Evolutionary conservation across 805 yeast genomes (phyloP).

Genomic region (Candida pseudofarinosa): DNA sequence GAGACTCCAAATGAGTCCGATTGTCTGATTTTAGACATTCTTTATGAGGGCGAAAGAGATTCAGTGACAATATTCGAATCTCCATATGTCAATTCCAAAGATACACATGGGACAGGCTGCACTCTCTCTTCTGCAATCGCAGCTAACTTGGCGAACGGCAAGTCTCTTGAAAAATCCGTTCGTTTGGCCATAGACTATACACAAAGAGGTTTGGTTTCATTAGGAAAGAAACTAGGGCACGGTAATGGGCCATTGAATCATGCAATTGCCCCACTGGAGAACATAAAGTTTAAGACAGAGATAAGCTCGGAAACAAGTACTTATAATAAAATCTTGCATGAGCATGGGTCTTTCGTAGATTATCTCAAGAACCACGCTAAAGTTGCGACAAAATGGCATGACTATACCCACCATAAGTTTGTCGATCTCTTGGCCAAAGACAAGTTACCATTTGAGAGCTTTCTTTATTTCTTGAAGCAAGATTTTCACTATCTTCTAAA

Average conservation of each 20-base stretch:
- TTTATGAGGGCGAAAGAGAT: constrained; percentile 42
- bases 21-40: constrained; percentile 45
- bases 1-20: neutral
- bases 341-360: constrained; percentile 28
- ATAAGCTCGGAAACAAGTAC: constrained; percentile 6
- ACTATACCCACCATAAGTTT: constrained; percentile 60
- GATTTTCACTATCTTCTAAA: constrained; percentile 69
- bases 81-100: constrained; percentile 39
- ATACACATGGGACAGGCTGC: constrained; percentile 91
- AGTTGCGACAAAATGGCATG: constrained; percentile 52
- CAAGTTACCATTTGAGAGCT: constrained; percentile 44
- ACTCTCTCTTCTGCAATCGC: constrained; percentile 80
- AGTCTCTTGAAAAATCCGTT: constrained; percentile 45
- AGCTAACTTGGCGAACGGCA: constrained; percentile 62
- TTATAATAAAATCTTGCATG: neutral
- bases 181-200: constrained; percentile 59
- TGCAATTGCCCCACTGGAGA: constrained; percentile 29
- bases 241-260: constrained; percentile 81
- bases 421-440: constrained; percentile 51
- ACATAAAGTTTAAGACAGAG: constrained; percentile 1
- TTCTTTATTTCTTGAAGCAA: constrained; percentile 53
- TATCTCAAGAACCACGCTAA: constrained; percentile 54
- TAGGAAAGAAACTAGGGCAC: constrained; percentile 42
- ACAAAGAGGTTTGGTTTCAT: constrained; percentile 53
- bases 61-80: constrained; percentile 45